These are phyloP conservation scores for Leishmania braziliensis DNA, from an alignment of 208 protist species.

Conservation along the genomic window DNA sequence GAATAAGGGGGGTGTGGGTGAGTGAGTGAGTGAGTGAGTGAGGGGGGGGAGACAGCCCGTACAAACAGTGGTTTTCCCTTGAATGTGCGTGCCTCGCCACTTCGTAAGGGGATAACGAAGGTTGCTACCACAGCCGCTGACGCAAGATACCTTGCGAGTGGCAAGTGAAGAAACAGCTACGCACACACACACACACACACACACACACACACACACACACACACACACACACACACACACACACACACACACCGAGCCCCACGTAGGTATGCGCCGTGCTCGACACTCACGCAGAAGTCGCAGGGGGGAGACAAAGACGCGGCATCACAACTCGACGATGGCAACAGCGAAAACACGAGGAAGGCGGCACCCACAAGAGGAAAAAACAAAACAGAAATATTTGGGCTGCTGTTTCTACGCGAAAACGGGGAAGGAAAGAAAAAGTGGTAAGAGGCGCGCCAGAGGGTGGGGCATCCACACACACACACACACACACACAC, in stretches of 20 bases:
- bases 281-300: background rate
- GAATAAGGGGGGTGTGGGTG: too few species aligned
- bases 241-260: background rate
- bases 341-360: too few species aligned
- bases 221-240: background rate
- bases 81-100: background rate
- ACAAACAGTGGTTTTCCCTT: background rate
- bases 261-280: background rate
- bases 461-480: too few species aligned
- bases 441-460: conserved; percentile 1
- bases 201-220: background rate
- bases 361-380: too few species aligned
- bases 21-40: background rate
- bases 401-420: background rate
- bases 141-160: background rate
- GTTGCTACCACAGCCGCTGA: background rate
- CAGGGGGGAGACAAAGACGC: background rate
- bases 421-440: background rate
- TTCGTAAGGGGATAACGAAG: background rate
- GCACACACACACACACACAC: background rate
- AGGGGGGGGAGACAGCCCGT: background rate
- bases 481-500: too few species aligned
- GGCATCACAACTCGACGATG: too few species aligned
- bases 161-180: background rate
- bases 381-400: too few species aligned